phyloP scores from a whole-genome alignment of 2,329 filamentous ascomycete species.

The Fusarium equiseti region DNA sequence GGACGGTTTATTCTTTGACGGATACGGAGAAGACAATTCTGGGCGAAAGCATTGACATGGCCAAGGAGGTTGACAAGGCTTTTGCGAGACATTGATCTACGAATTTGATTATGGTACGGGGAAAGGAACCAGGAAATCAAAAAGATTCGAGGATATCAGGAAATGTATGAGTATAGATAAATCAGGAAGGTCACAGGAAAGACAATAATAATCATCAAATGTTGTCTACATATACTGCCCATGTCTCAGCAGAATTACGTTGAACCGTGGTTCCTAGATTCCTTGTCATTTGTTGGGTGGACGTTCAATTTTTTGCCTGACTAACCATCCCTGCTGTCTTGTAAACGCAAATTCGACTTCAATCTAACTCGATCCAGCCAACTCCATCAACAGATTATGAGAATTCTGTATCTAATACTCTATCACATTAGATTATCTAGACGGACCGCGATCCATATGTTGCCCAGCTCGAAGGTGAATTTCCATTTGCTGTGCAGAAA shows the following conservation, averaged over 20 bases:
- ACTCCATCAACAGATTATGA: not conserved
- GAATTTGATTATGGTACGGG: not conserved
- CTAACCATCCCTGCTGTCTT: not conserved
- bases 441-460: not conserved
- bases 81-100: not conserved
- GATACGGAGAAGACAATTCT: constrained; percentile 13
- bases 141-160: not conserved
- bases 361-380: not conserved
- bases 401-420: not conserved
- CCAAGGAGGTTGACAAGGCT: constrained; percentile 21
- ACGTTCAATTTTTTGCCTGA: not conserved
- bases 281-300: not conserved
- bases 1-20: constrained; percentile 8
- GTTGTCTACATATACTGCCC: not conserved
- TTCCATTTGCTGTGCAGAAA: not conserved
- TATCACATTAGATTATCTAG: not conserved
- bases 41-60: constrained; percentile 14
- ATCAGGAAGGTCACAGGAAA: not conserved
- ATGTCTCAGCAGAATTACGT: not conserved
- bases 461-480: not conserved
- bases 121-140: not conserved
- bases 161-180: constrained; percentile 4
- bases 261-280: not conserved
- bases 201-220: not conserved
- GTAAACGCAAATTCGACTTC: not conserved